These are phyloP conservation scores for Termitomyces eurrhizus DNA, from an alignment of 768 basidiomycete genomes.

Conservation along the genomic window DNA sequence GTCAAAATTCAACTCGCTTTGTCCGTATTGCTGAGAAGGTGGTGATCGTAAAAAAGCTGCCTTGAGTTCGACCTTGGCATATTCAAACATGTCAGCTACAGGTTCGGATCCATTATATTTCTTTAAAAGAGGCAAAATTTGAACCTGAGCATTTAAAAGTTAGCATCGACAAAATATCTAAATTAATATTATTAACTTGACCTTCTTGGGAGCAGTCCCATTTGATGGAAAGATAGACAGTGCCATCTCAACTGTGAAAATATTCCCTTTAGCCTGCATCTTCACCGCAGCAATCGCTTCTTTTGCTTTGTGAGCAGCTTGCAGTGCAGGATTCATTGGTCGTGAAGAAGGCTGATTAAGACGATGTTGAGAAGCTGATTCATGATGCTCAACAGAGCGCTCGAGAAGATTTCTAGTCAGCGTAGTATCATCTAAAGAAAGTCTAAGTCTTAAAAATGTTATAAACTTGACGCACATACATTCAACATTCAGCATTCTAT, in stretches of 20 bases:
- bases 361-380: slow-evolving; percentile 3
- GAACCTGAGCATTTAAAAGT: neutral
- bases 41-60: neutral
- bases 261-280: neutral
- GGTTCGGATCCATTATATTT: slow-evolving; percentile 1
- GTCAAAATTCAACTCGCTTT: neutral
- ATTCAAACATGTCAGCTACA: neutral
- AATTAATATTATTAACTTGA: no score
- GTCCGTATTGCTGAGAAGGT: neutral
- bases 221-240: neutral
- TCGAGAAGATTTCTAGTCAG: neutral
- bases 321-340: neutral
- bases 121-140: slow-evolving; percentile 1
- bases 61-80: slow-evolving; percentile 6
- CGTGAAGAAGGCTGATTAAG: slow-evolving; percentile 1
- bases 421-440: neutral
- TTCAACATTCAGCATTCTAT: no score
- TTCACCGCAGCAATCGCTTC: no score
- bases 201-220: neutral
- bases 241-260: slow-evolving; percentile 1
- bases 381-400: neutral
- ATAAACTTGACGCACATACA: no score
- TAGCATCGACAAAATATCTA: no score
- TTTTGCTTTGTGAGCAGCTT: neutral
- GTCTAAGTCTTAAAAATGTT: no score